Evolutionary conservation across 2,329 filamentous ascomycete genomes (phyloP), one percentile per base, ranked within the genome.

Genomic region (Xylariaceae sp.): DNA sequence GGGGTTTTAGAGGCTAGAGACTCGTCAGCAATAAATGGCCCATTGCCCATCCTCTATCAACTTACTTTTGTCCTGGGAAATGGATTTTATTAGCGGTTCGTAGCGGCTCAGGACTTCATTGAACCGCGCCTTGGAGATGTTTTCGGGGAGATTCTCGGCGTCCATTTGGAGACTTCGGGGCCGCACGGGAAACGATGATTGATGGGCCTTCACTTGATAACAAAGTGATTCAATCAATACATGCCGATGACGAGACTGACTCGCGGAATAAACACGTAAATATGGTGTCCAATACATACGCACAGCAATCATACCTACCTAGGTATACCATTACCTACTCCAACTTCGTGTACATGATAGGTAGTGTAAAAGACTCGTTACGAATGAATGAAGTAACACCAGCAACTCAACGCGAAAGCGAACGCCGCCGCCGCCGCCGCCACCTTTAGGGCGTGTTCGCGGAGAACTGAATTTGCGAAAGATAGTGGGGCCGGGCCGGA

Each of bases 41-140:
- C 31, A 35, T 29, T 43, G 4, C 34, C 42, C 35, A 30, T 40
- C 55, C 66, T 19, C 19, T 12, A 8, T 45, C 47, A 12, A 60
- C 61, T 48, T 51, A 80, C 78, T 64, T 66, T 79, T 81, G 32
- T 70, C 65, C 4, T 65, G 64, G 1, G 79, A 80, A 26, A 79
- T 71, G 2, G 68, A 65, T 41, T 74, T 65, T 39, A 80, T 67
- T 8, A 77, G 59, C 37, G 65, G 27, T n/a, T 50, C 46, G 53
- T 79, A 79, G 32, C 63, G 64, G n/a, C 53, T 57, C 34, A 79
- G 62, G 1, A 72, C 54, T 31, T 62, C 51, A 1, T 65, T 59
- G 52, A 79, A 78, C 37, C 71, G 65, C 1, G 62, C 56, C 4
- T 60, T 62, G 7, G 66, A 61, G 35, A 72, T 68, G 26, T 58